Evolutionary conservation across 768 basidiomycete genomes (phyloP).

Genomic region (Tulasnella sp.): DNA sequence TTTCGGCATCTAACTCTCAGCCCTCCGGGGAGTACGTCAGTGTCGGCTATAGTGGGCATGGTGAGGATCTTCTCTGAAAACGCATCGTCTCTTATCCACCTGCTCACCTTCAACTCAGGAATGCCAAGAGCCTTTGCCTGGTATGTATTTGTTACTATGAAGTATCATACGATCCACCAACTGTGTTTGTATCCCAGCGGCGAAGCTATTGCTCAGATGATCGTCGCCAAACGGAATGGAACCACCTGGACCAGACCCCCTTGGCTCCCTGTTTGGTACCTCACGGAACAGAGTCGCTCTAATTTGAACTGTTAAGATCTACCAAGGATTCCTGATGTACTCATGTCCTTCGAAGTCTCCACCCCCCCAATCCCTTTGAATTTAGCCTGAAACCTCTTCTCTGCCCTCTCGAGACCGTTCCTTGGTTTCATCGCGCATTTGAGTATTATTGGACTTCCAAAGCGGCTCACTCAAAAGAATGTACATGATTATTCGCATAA

Average conservation of each 20-base stretch:
- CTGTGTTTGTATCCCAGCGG: conserved; percentile 44
- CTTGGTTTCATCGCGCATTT: too few relatives aligned
- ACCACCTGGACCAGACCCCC: conserved; percentile 49
- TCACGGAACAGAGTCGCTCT: neutral
- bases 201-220: conserved; percentile 58
- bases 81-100: too few relatives aligned
- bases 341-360: too few relatives aligned
- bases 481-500: too few relatives aligned
- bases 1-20: conserved; percentile 38
- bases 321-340: too few relatives aligned
- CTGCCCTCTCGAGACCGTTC: too few relatives aligned
- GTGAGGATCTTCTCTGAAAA: conserved; percentile 42
- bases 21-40: conserved; percentile 46
- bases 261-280: conserved; percentile 52
- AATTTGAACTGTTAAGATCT: neutral
- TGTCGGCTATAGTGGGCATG: conserved; percentile 72
- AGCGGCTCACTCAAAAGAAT: too few relatives aligned
- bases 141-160: too few relatives aligned
- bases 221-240: conserved; percentile 46
- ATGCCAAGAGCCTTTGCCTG: conserved; percentile 70
- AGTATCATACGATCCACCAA: too few relatives aligned
- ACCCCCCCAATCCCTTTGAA: too few relatives aligned
- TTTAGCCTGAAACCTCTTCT: too few relatives aligned
- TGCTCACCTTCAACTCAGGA: neutral
- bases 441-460: too few relatives aligned